Base-by-base conservation (phyloP, 345 rosid genomes). In the Limnanthes douglasii region DNA sequence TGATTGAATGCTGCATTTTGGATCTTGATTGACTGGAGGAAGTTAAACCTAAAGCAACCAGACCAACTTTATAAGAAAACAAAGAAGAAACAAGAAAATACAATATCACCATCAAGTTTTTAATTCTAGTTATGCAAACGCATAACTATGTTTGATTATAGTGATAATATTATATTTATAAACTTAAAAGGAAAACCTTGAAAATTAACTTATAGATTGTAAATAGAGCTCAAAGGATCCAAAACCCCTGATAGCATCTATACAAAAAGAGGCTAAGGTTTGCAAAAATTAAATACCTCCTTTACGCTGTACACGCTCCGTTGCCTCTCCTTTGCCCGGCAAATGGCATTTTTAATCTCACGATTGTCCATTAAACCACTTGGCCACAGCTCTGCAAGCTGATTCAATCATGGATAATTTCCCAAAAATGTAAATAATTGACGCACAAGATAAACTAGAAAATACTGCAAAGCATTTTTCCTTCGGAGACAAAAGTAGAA, bases 351-450 rank as follows among this genome's bases (percentile, higher is more conserved):
- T 58, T 72, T 83, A 50, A 83, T 79, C 56, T 74, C 86, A 65
- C 68, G 86, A 57, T 83, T 83, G 76, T 88, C 90, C 86, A 83
- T 84, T 36, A 61, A 43, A 43, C 68, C 81, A 43, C 53, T 68
- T 45, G 95, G 97, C 97, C 97, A 88, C 45, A 88, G 46, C 15
- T 47, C 65, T 38, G 93, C 92, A 45, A 88, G 74, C 97, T 88
- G 79, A n/a, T n/a, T n/a, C n/a, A 36, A 67, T 34, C 50, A 57
- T 11, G 43, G 21, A 56, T 22, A 23, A 20, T 35, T 30, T 11
- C 40, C 46, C 16, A 31, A 41, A 26, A 46, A 23, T 43, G 47
- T 54, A 31, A 59, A 32, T 54, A 36, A 63, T 37, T 54, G 53
- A 41, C 15, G 25, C 37, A 48, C 28, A 9, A 44, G 31, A 35